These are phyloP conservation scores for Metschnikowia picachoensis DNA, from an alignment of 805 yeast species.

Conservation along the genomic window DNA sequence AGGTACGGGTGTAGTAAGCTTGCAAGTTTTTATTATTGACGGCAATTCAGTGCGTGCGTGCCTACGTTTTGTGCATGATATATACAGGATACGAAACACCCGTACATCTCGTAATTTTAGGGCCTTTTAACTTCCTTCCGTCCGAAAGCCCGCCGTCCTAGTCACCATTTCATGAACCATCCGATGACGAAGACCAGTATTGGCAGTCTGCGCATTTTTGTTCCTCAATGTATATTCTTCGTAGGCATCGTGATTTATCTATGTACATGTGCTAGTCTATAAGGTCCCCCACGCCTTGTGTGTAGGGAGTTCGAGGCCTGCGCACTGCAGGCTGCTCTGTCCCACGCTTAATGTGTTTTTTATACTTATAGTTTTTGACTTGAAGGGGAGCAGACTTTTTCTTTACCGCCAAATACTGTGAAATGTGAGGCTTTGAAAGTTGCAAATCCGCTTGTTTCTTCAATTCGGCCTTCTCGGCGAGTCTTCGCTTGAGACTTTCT, in stretches of 20 bases:
- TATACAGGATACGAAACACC: no score
- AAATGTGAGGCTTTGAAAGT: neutral
- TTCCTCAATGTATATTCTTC: no score
- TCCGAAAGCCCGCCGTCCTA: no score
- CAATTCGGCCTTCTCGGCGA: conserved; percentile 3
- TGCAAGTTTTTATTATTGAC: no score
- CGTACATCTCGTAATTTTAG: no score
- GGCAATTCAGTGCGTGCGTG: no score
- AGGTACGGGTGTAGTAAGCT: no score
- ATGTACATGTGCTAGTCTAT: conserved; percentile 19
- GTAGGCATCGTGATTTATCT: neutral
- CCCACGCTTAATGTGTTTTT: neutral
- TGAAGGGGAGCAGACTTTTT: neutral
- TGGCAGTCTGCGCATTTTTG: no score
- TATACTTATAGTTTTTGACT: neutral
- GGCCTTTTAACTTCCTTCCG: no score
- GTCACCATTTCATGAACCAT: no score
- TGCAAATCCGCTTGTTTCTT: neutral
- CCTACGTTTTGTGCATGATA: no score
- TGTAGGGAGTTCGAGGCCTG: conserved; percentile 17
- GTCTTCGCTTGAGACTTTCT: conserved; percentile 13
- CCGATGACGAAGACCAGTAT: no score
- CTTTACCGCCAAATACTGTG: neutral
- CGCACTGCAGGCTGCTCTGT: neutral
- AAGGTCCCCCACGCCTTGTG: conserved; percentile 24